These are phyloP conservation scores for Aquilaria yunnanensis DNA, from an alignment of 345 rosid genomes.

Conservation along the genomic window DNA sequence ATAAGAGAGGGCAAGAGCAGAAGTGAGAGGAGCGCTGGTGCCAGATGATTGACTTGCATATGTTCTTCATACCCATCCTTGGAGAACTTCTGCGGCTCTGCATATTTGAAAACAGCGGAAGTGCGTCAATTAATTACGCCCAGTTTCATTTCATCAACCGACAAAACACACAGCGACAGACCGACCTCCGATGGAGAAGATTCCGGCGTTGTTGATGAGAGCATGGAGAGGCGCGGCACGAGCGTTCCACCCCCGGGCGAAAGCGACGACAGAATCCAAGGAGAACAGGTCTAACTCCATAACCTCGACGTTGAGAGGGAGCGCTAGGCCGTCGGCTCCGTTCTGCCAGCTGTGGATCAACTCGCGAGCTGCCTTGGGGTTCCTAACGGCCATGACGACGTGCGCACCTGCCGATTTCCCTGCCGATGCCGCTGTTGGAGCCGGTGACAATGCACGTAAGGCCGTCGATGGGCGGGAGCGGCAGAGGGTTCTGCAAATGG, in stretches of 20 bases:
- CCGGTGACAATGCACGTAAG: slow-evolving; percentile 91
- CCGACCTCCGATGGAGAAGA: slow-evolving; percentile 93
- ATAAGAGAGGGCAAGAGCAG: slow-evolving; percentile 90
- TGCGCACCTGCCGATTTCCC: slow-evolving; percentile 91
- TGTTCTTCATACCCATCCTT: slow-evolving; percentile 90
- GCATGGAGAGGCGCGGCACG: slow-evolving; percentile 64
- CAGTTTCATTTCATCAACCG: neutral
- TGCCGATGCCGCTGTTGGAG: slow-evolving; percentile 96
- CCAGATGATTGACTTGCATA: slow-evolving; percentile 98
- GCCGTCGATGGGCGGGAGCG: slow-evolving; percentile 68
- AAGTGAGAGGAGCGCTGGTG: slow-evolving; percentile 82
- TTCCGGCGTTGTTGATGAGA: slow-evolving; percentile 88
- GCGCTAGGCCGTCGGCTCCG: slow-evolving; percentile 63
- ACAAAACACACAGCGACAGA: neutral
- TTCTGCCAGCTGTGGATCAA: slow-evolving; percentile 79
- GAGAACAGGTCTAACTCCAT: slow-evolving; percentile 97
- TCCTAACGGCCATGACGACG: slow-evolving; percentile 96
- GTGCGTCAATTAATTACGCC: slow-evolving; percentile 1
- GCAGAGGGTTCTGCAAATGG: slow-evolving; percentile 71
- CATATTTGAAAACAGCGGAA: slow-evolving; percentile 18
- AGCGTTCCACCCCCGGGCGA: slow-evolving; percentile 68
- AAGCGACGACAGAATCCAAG: slow-evolving; percentile 63
- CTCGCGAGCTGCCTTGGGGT: slow-evolving; percentile 60
- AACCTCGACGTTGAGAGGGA: slow-evolving; percentile 79
- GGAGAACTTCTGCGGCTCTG: slow-evolving; percentile 86